Percentiles rank a stretch among this genome's conserved stretches.
phyloP scores from a whole-genome alignment of 2,329 filamentous ascomycete species.

The Ophiostoma populinum region DNA sequence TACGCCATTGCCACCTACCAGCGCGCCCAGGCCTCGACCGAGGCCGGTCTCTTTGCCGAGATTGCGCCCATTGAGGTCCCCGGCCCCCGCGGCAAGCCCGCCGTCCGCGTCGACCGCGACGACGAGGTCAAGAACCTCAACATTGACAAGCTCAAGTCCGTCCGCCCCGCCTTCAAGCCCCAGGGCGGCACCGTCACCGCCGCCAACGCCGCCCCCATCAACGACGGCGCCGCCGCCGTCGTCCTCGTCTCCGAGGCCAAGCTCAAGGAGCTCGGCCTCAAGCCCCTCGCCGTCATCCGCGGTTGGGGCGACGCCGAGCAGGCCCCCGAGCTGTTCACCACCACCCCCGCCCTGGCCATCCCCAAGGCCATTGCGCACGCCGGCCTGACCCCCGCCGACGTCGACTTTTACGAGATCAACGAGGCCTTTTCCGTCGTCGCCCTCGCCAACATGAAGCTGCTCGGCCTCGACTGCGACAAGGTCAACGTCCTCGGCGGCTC shows the following conservation, averaged over 20 bases:
- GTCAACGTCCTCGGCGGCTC: constrained; percentile 93
- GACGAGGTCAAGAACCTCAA: constrained; percentile 95
- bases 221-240: constrained; percentile 82
- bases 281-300: constrained; percentile 87
- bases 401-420: constrained; percentile 98
- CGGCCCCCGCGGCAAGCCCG: constrained; percentile 79
- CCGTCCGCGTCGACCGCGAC: constrained; percentile 62
- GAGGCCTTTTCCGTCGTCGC: constrained; percentile 97
- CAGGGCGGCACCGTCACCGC: constrained; percentile 81
- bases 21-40: constrained; percentile 74
- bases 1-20: constrained; percentile 94
- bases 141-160: constrained; percentile 62
- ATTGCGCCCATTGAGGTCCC: constrained; percentile 81
- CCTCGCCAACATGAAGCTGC: constrained; percentile 87
- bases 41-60: constrained; percentile 70
- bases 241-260: constrained; percentile 90
- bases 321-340: constrained; percentile 88
- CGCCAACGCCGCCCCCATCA: constrained; percentile 89
- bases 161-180: constrained; percentile 69
- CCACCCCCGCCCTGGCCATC: constrained; percentile 79
- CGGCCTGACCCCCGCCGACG: constrained; percentile 54
- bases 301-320: constrained; percentile 94
- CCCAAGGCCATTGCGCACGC: constrained; percentile 97
- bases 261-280: constrained; percentile 78
- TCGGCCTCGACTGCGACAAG: constrained; percentile 62